Percentiles rank a stretch among this genome's conserved stretches.
Conservation (phyloP, 139 green algal genomes). For the Gonium pectorale region DNA sequence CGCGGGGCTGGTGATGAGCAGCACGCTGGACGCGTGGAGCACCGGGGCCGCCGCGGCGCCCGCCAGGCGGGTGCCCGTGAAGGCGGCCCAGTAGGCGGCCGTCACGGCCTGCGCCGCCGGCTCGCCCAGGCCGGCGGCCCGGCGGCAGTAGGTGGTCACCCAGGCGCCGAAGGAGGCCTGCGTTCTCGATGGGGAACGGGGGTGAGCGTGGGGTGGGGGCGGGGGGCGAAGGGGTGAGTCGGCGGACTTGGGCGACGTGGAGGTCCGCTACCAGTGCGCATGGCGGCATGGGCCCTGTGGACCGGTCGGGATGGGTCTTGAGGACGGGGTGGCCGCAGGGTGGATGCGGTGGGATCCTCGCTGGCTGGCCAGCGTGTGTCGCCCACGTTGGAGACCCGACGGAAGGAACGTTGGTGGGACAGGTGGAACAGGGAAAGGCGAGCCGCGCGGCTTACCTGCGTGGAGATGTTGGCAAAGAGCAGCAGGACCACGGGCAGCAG, state of each 20-base stretch:
- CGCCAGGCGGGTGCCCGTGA: slow-evolving; percentile 29
- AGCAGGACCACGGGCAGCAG: slow-evolving; percentile 37
- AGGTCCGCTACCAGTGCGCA: too few species aligned
- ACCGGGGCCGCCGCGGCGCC: neutral
- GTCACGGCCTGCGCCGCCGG: slow-evolving; percentile 1
- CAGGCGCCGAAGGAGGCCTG: slow-evolving; percentile 43
- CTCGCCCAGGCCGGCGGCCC: slow-evolving; percentile 15
- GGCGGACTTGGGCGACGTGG: too few species aligned
- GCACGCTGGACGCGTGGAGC: slow-evolving; percentile 24
- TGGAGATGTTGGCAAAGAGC: slow-evolving; percentile 42
- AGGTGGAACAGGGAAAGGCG: too few species aligned
- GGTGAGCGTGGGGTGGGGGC: neutral
- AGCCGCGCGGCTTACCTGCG: slow-evolving; percentile 6
- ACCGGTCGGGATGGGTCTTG: too few species aligned
- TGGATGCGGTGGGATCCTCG: too few species aligned
- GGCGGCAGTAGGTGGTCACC: slow-evolving; percentile 40
- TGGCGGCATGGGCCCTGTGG: too few species aligned
- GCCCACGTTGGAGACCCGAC: too few species aligned
- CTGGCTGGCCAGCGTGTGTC: too few species aligned
- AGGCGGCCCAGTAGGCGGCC: slow-evolving; percentile 41
- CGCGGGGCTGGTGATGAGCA: slow-evolving; percentile 27
- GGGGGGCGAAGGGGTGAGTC: neutral
- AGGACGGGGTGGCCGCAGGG: too few species aligned
- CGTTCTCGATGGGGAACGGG: too few species aligned
- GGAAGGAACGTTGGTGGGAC: too few species aligned